A percentile compares a stretch with the other conserved stretches of the same genome.
phyloP scores from a whole-genome alignment of 129 eudicot genomes.

The Lactuca sativa region DNA sequence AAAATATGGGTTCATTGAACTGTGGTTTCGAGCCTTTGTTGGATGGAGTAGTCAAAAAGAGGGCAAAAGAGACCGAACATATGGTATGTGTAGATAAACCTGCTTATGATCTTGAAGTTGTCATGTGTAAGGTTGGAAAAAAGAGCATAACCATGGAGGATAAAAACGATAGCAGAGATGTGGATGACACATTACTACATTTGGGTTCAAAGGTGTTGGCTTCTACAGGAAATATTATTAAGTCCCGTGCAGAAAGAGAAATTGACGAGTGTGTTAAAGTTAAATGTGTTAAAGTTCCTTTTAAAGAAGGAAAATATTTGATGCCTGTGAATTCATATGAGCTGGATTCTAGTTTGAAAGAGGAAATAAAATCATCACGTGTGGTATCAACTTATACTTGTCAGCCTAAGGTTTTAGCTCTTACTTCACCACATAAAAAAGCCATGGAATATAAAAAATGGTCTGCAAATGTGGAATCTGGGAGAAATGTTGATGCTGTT shows the following conservation, averaged over 20 bases:
- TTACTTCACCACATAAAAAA: not conserved
- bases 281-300: slow-evolving; percentile 1
- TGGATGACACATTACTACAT: too few species aligned
- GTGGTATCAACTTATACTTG: not conserved
- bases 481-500: not conserved
- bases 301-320: not conserved
- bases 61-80: not conserved
- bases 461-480: not conserved
- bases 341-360: slow-evolving; percentile 17
- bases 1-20: not conserved
- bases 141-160: not conserved
- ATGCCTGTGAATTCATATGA: not conserved
- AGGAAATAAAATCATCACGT: not conserved
- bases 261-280: slow-evolving; percentile 2
- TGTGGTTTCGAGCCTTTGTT: slow-evolving; percentile 5
- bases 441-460: not conserved
- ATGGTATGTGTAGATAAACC: not conserved
- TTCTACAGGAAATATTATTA: not conserved
- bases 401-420: not conserved
- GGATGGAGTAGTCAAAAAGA: slow-evolving; percentile 6
- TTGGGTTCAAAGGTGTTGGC: not conserved
- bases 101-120: not conserved
- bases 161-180: too few species aligned
- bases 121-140: not conserved
- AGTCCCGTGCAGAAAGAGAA: slow-evolving; percentile 10